Conservation (phyloP, 106 monocot genomes). For the Dendrobium nobile region DNA sequence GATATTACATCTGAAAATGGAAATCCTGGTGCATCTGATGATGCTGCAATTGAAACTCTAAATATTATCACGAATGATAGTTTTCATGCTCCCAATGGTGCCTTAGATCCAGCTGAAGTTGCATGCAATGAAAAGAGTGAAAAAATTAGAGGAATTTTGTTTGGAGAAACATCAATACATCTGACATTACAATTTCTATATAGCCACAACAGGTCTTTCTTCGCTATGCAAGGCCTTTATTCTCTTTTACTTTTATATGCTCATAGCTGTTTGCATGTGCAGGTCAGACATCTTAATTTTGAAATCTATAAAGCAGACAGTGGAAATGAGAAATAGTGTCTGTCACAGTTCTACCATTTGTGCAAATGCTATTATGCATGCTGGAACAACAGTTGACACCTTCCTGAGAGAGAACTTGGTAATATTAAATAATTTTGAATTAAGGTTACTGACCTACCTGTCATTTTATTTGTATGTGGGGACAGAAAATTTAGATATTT, state of each 20-base stretch:
- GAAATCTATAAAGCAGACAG: conserved; percentile 97
- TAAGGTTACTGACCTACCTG: background rate
- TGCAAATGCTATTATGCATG: conserved; percentile 99
- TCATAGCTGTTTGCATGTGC: conserved; percentile 6
- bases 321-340: conserved; percentile 99
- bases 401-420: conserved; percentile 99
- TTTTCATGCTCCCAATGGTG: conserved; percentile 23
- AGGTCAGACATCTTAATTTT: conserved; percentile 96
- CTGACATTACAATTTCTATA: conserved; percentile 91
- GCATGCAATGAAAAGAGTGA: conserved; percentile 47
- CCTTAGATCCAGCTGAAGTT: conserved; percentile 50
- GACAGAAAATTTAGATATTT: background rate
- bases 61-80: conserved; percentile 43
- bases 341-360: conserved; percentile 99
- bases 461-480: background rate
- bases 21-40: conserved; percentile 10
- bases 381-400: conserved; percentile 97
- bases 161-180: conserved; percentile 87
- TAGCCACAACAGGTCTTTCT: conserved; percentile 80
- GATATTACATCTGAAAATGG: conserved; percentile 23
- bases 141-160: conserved; percentile 83
- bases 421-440: conserved; percentile 1
- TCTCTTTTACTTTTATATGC: background rate
- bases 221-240: background rate
- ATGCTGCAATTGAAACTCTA: conserved; percentile 15